phyloP scores from a whole-genome alignment of 148 eudicot genomes.

The Polygonum aviculare region DNA sequence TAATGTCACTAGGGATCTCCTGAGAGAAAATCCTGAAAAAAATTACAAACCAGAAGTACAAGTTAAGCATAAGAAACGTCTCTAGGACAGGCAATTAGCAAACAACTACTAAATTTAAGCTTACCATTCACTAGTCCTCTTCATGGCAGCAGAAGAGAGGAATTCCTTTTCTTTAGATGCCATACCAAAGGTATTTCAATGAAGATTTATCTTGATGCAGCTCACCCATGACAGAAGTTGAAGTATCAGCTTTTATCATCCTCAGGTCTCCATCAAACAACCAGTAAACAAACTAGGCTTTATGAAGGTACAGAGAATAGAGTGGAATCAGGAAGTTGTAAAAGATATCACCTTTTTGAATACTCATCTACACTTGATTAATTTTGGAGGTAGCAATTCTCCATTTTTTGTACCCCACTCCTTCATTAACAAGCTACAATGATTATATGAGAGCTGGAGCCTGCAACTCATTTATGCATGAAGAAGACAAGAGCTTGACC shows the following conservation, averaged over 20 bases:
- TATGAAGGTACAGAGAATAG: conserved; percentile 8
- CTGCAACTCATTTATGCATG: neutral
- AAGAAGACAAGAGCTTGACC: neutral
- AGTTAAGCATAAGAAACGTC: neutral
- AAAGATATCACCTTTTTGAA: neutral
- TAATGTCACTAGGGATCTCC: conserved; percentile 85
- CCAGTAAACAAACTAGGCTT: neutral
- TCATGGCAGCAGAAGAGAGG: conserved; percentile 71
- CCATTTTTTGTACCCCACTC: conserved; percentile 7
- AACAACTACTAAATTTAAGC: conserved; percentile 8
- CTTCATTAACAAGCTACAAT: neutral
- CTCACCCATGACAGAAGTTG: conserved; percentile 31
- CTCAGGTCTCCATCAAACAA: conserved; percentile 5
- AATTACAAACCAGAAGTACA: neutral
- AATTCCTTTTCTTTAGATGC: conserved; percentile 49
- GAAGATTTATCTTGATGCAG: conserved; percentile 31
- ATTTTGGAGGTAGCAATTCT: neutral
- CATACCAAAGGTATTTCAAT: conserved; percentile 25
- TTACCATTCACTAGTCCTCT: conserved; percentile 85
- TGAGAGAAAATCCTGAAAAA: conserved; percentile 78
- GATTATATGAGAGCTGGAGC: neutral
- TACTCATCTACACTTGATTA: neutral
- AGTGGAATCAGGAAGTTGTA: conserved; percentile 3
- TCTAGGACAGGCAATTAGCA: neutral
- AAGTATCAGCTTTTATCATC: neutral